phyloP scores from a whole-genome alignment of 495 filamentous ascomycete genomes.

The Trichoderma orchidacearum region DNA sequence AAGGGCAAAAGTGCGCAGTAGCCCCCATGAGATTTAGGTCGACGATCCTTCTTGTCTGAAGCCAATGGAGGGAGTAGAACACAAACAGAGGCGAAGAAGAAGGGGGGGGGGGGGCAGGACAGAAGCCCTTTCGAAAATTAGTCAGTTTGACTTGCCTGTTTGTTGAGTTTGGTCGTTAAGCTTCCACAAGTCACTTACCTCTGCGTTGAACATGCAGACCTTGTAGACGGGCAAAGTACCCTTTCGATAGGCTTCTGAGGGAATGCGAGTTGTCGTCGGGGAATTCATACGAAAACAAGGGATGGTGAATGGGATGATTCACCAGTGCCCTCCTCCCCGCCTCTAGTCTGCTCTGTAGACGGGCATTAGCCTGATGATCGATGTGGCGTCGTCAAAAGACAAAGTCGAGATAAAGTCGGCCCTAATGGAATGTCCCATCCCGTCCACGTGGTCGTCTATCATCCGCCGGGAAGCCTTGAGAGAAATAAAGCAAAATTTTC shows the following conservation, averaged over 20 bases:
- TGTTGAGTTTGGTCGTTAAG: neutral
- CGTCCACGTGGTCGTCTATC: neutral
- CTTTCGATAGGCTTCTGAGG: no score
- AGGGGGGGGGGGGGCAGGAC: neutral
- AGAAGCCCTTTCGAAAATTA: neutral
- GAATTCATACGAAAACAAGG: neutral
- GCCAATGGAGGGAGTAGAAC: neutral
- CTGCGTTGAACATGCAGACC: neutral
- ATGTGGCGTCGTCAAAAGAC: neutral
- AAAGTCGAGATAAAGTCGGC: neutral
- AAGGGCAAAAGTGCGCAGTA: neutral
- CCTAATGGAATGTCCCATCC: neutral
- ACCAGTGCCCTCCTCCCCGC: neutral
- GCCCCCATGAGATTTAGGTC: neutral
- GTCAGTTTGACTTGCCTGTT: neutral
- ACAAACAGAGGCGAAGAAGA: no score
- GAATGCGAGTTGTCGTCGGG: neutral
- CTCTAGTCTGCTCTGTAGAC: neutral
- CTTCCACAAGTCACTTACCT: neutral
- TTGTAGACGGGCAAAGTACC: no score
- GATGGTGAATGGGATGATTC: neutral
- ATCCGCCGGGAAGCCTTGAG: neutral
- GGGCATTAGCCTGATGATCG: neutral
- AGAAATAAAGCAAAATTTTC: neutral
- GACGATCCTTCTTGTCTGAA: neutral